Percentiles rank a stretch among this genome's conserved stretches.
Evolutionary conservation across 495 filamentous ascomycete species (phyloP).

Genomic region (Ramalina intermedia): DNA sequence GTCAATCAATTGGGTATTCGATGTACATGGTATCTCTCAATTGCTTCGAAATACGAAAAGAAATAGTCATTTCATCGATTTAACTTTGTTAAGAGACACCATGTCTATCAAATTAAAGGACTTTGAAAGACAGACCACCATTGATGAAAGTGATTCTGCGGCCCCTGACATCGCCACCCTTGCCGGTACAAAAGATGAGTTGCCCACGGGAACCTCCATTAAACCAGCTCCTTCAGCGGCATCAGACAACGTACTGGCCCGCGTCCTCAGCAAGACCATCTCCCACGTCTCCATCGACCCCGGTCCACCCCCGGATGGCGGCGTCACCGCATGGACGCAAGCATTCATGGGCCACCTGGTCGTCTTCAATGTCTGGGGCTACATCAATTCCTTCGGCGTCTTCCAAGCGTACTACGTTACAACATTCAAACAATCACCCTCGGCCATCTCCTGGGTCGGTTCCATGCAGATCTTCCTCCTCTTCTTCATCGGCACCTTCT

Average conservation of each 20-base stretch:
- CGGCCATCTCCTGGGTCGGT: constrained; percentile 64
- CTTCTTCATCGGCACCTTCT: constrained; percentile 55
- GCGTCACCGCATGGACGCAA: constrained; percentile 51
- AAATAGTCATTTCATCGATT: no score
- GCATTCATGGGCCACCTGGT: constrained; percentile 50
- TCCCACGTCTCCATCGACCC: constrained; percentile 24
- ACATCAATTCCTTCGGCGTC: constrained; percentile 62
- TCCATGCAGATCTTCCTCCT: constrained; percentile 60
- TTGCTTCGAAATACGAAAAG: no score
- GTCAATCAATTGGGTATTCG: no score
- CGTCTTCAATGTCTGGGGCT: constrained; percentile 63
- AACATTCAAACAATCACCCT: constrained; percentile 34
- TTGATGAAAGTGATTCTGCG: no score
- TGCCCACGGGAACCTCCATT: background rate
- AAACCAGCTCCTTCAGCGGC: background rate
- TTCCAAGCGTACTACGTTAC: constrained; percentile 68
- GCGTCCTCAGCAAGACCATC: constrained; percentile 6
- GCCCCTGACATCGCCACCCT: no score
- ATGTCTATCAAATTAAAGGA: no score
- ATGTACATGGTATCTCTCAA: no score
- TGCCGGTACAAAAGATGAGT: background rate
- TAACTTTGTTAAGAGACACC: no score
- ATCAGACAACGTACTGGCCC: background rate
- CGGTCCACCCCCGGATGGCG: constrained; percentile 48
- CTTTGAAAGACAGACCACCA: no score